Base-by-base conservation (phyloP, 352 stramenopile genomes). In the Globisporangium spinosum region DNA sequence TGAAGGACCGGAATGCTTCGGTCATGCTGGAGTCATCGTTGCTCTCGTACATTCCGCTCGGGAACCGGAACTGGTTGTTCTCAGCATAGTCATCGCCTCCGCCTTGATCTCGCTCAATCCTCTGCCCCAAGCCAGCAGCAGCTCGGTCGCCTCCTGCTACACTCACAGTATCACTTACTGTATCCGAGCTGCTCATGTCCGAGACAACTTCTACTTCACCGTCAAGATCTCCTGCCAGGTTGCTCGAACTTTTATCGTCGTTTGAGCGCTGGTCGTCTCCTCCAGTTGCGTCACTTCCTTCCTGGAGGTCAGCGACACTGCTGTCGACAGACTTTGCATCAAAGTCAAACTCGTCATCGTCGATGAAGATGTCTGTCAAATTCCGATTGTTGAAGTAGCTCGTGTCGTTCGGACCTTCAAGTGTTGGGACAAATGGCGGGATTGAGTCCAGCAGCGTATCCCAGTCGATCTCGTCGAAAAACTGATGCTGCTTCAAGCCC, bases 371-470 rank as follows among this genome's bases (percentile, higher is more conserved):
- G 58, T 94, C 88, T 0, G 86, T 94, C 29, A 96, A 70, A 64
- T 97, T 89, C 25, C 87, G 78, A 56, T 96, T 96, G 75, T 94
- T 95, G 73, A 97, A 97, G 70, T 97, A 97, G 59, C 85, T 94
- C 35, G 90, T 97, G 70, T 97, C 90, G 56, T 89, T 90, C 22
- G 86, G 85, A 6, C 88, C 87, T 71, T 94, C 85, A 22, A 97
- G 69, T 2, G 87, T 95, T 27, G 90, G 90, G 0, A 97, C 89
- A 66, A 97, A 97, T 23, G 89, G 89, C 29, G 87, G 86, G 22
- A 89, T 86, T 15, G 80, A 83, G 10, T 93, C 80, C 23, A 95
- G 69, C 32, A 96, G 71, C 29, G 83, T 94, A 57, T 93, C 77
- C 87, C 87, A 97, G 54, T 95, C 81, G 35, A 95, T 87, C 0